A percentile compares a stretch with the other conserved stretches of the same genome.
phyloP scores from a whole-genome alignment of 129 eudicot genomes.

The Lactuca sativa region DNA sequence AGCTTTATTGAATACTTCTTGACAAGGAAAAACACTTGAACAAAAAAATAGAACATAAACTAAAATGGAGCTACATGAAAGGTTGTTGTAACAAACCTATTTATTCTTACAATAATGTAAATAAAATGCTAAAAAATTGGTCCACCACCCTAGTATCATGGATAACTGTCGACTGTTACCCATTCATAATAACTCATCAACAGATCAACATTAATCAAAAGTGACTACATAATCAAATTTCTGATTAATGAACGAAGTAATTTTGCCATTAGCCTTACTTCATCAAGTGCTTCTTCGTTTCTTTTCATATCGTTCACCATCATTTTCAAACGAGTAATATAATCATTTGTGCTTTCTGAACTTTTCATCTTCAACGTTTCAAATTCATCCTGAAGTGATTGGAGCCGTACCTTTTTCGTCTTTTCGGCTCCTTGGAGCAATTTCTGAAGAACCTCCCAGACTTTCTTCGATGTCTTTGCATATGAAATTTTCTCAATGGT shows the following conservation, averaged over 20 bases:
- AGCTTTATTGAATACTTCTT: too few relatives aligned
- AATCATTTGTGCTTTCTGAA: background rate
- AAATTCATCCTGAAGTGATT: background rate
- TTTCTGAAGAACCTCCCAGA: background rate
- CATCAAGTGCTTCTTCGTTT: background rate
- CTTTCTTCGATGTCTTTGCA: slow-evolving; percentile 6
- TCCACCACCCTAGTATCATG: background rate
- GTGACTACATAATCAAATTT: background rate
- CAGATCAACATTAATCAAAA: background rate
- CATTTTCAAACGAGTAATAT: background rate
- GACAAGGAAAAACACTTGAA: too few relatives aligned
- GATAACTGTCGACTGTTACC: too few relatives aligned
- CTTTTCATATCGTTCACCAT: background rate
- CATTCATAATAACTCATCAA: too few relatives aligned
- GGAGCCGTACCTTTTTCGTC: background rate
- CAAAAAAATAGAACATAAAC: too few relatives aligned
- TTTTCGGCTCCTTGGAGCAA: background rate
- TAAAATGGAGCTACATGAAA: too few relatives aligned
- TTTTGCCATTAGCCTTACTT: background rate
- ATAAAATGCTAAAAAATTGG: too few relatives aligned
- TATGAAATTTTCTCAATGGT: background rate
- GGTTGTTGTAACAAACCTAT: too few relatives aligned
- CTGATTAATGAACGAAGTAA: background rate
- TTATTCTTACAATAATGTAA: too few relatives aligned
- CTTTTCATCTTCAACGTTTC: background rate